These are phyloP conservation scores for Gloeophyllum trabeum DNA, from an alignment of 768 basidiomycete species.

Conservation along the genomic window DNA sequence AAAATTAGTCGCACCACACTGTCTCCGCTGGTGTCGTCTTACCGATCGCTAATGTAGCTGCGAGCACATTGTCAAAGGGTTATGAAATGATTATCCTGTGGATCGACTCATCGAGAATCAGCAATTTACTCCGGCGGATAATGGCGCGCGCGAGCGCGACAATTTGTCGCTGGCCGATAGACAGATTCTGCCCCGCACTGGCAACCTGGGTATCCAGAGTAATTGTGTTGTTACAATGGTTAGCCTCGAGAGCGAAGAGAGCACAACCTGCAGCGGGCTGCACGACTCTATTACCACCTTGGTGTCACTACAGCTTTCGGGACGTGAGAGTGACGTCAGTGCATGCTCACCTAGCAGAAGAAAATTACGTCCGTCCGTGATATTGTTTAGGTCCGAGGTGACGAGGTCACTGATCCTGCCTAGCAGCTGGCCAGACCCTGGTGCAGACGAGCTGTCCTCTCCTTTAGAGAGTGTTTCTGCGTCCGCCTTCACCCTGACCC, in stretches of 20 bases:
- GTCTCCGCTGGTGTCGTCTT: not conserved
- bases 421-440: slow-evolving; percentile 18
- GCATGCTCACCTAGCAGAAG: slow-evolving; percentile 5
- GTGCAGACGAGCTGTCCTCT: slow-evolving; percentile 1
- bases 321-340: slow-evolving; percentile 36
- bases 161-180: slow-evolving; percentile 51
- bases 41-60: slow-evolving; percentile 37
- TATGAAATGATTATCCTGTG: not conserved
- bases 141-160: slow-evolving; percentile 49
- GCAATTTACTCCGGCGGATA: slow-evolving; percentile 41
- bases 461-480: slow-evolving; percentile 10
- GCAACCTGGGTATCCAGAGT: slow-evolving; percentile 34
- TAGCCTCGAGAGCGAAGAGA: slow-evolving; percentile 26
- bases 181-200: slow-evolving; percentile 33
- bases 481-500: slow-evolving; percentile 37
- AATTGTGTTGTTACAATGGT: slow-evolving; percentile 23
- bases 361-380: slow-evolving; percentile 18
- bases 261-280: slow-evolving; percentile 37
- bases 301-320: slow-evolving; percentile 52
- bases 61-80: not conserved
- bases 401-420: slow-evolving; percentile 33
- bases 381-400: slow-evolving; percentile 26
- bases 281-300: slow-evolving; percentile 40
- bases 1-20: not conserved
- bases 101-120: slow-evolving; percentile 46